Evolutionary conservation across 192 early-diverging fungal genomes (phyloP).

Genomic region (Lunasporangiospora selenospora): DNA sequence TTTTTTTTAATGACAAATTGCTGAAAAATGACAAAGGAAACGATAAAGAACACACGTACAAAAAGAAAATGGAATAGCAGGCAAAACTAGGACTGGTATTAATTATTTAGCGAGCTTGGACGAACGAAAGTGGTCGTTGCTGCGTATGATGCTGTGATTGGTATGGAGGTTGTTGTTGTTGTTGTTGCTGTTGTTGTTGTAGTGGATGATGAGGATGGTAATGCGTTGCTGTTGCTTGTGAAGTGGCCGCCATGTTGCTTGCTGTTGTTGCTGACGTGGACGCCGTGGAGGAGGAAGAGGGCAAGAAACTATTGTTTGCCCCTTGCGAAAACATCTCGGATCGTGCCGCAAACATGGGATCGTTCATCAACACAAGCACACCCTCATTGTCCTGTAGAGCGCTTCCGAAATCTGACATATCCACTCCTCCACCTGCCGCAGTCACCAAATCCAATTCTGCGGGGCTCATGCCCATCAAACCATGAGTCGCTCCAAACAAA

Average conservation of each 20-base stretch:
- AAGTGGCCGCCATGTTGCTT: background rate
- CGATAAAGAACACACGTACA: background rate
- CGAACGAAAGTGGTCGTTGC: background rate
- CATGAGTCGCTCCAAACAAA: background rate
- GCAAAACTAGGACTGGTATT: background rate
- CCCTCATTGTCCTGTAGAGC: background rate
- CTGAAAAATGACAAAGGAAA: background rate
- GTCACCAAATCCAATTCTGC: background rate
- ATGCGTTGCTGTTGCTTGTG: background rate
- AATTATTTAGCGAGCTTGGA: background rate
- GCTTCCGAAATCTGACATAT: background rate
- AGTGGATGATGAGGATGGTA: background rate
- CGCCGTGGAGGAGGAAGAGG: background rate
- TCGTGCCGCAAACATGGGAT: conserved; percentile 11
- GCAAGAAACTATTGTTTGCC: conserved; percentile 12
- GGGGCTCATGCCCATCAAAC: background rate
- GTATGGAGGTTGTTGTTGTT: conserved; percentile 3
- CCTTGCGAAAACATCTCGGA: conserved; percentile 19
- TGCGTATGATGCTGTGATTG: background rate
- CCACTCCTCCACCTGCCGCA: too few relatives aligned
- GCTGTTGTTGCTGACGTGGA: background rate
- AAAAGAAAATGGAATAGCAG: conserved; percentile 6
- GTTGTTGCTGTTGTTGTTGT: conserved; percentile 10
- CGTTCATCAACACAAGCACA: conserved; percentile 23
- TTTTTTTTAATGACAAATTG: background rate